Conservation (phyloP, 2,329 filamentous ascomycete species). For the Colletotrichum plurivorum region DNA sequence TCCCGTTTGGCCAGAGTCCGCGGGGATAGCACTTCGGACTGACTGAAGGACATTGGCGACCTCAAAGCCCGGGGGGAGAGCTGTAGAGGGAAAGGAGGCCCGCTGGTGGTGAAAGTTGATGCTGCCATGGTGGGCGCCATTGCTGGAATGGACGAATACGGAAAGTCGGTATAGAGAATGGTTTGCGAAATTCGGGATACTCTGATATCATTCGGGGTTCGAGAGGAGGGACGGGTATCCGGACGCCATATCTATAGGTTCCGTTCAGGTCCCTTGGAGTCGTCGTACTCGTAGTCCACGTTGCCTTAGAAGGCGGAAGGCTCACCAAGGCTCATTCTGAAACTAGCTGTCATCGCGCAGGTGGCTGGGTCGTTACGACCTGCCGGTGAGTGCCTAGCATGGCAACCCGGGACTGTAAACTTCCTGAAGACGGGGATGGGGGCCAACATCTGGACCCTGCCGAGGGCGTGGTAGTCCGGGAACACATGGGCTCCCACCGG, state of each 20-base stretch:
- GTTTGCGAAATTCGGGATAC: neutral
- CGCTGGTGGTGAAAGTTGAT: conserved; percentile 21
- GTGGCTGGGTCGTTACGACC: conserved; percentile 28
- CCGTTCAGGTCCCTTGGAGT: neutral
- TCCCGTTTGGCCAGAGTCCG: conserved; percentile 33
- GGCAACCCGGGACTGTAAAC: conserved; percentile 7
- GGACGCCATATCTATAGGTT: conserved; percentile 28
- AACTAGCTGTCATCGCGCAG: conserved; percentile 32
- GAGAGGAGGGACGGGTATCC: neutral
- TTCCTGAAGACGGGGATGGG: conserved; percentile 14
- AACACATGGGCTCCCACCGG: conserved; percentile 8
- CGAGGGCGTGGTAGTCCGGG: conserved; percentile 31
- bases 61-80: conserved; percentile 23
- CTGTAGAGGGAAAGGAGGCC: conserved; percentile 17
- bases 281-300: neutral
- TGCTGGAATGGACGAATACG: neutral
- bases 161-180: neutral
- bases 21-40: conserved; percentile 27
- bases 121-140: conserved; percentile 33
- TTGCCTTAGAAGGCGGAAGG: neutral
- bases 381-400: conserved; percentile 15
- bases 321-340: conserved; percentile 20
- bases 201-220: neutral
- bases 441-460: conserved; percentile 23
- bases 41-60: conserved; percentile 24